Base-by-base conservation (phyloP, 352 stramenopile genomes). In the Phytophthora ramorum region DNA sequence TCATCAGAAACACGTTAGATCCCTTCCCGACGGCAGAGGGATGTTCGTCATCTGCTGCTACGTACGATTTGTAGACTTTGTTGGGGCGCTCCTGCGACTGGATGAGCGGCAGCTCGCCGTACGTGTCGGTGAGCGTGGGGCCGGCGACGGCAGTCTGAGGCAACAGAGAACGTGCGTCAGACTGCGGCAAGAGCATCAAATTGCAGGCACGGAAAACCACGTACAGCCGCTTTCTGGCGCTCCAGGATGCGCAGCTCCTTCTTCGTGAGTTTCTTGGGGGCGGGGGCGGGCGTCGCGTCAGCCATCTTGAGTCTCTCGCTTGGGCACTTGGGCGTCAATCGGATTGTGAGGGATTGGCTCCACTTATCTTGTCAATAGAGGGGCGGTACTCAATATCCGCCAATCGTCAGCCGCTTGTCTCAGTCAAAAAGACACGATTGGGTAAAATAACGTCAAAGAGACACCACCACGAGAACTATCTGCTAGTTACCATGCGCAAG, bases 211-310 rank as follows among this genome's bases (percentile, higher is more conserved):
- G 10, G 41, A 16, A 47, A 12, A 16, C 19, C 41, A 26, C 41
- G n/a, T 47, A 47, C 85, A 26, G 85, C 81, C 7, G 80, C 74
- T 84, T 92, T 92, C 76, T 96, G 88, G 63, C 85, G 81, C 76
- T 95, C 88, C 10, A 96, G 83, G 60, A 95, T 92, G 75, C 88
- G 88, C 72, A 96, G 78, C 71, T 96, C 88, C 82, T 96, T 96
- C 83, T 96, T 96, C 12, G 88, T 96, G 40, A 96, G 75, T 68
- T 96, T 93, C 81, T 96, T 93, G 20, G 80, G 82, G 48, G 74
- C 78, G 45, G 73, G 59, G 44, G 71, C 53, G 28, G 68, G 60
- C 55, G 67, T 62, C 16, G 56, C 59, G 78, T 89, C 80, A 32
- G 78, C 76, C 80, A 89, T 89, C 34, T 65, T 44, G 17, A 17